Percentiles rank a stretch among this genome's conserved stretches.
These are phyloP conservation scores for Amauroascus verrucosus DNA, from an alignment of 2,329 filamentous ascomycete genomes.

Conservation along the genomic window DNA sequence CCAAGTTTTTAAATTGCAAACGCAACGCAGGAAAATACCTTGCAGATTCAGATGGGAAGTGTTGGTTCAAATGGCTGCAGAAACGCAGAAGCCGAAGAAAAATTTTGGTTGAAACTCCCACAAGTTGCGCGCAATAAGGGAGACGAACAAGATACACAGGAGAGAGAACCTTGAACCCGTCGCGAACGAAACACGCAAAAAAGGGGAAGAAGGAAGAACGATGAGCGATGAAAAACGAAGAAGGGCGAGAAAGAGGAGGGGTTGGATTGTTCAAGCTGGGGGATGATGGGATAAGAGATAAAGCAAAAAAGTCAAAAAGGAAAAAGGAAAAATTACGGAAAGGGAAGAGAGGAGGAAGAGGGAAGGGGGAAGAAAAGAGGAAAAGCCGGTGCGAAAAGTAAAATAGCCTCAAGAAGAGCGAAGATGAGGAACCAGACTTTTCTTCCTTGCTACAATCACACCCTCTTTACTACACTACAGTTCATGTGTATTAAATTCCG, in stretches of 20 bases:
- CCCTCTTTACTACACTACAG: neutral
- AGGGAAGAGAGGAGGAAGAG: neutral
- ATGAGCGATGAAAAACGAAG: conserved; percentile 6
- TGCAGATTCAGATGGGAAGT: neutral
- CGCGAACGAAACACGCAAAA: conserved; percentile 9
- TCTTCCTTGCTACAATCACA: neutral
- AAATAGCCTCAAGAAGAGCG: conserved; percentile 8
- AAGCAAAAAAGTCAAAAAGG: neutral
- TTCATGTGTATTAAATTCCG: neutral
- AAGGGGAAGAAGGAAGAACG: conserved; percentile 1
- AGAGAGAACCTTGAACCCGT: conserved; percentile 11
- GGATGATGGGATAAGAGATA: conserved; percentile 4
- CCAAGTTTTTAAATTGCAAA: conserved; percentile 4
- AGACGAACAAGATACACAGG: conserved; percentile 6
- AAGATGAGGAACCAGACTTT: conserved; percentile 12
- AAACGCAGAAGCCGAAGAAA: neutral
- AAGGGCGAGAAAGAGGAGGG: conserved; percentile 3
- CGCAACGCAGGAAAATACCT: neutral
- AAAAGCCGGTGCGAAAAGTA: neutral
- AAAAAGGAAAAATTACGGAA: conserved; percentile 5
- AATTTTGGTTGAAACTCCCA: neutral
- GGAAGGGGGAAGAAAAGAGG: neutral
- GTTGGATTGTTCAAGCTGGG: neutral
- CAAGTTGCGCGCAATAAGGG: conserved; percentile 4
- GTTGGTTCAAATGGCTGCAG: neutral